Conservation (phyloP, 805 yeast species). For the Kuraishia borneana region DNA sequence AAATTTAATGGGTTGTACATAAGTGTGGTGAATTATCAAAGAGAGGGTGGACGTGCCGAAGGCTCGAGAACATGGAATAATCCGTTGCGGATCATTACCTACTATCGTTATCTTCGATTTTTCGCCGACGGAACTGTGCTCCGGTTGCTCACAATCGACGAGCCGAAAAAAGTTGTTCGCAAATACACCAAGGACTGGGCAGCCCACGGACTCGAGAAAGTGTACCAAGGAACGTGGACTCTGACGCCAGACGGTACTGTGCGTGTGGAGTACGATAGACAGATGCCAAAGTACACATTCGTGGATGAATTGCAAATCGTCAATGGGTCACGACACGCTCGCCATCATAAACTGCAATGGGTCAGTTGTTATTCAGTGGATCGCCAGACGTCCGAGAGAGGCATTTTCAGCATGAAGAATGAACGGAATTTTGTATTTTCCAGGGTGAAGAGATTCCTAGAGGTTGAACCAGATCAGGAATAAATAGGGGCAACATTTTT, state of each 20-base stretch:
- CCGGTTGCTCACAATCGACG: conserved; percentile 57
- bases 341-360: conserved; percentile 71
- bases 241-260: conserved; percentile 44
- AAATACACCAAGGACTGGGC: conserved; percentile 25
- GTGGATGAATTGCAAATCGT: conserved; percentile 51
- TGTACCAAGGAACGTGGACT: conserved; percentile 45
- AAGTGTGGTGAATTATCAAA: conserved; percentile 70
- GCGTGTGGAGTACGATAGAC: conserved; percentile 40
- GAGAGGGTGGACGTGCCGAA: conserved; percentile 70
- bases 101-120: conserved; percentile 77
- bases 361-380: conserved; percentile 44
- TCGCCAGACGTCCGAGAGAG: conserved; percentile 41
- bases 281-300: conserved; percentile 50
- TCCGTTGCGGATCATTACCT: conserved; percentile 78
- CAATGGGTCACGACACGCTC: conserved; percentile 43
- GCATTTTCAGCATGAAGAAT: conserved; percentile 46
- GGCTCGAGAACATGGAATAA: conserved; percentile 55
- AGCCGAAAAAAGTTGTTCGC: conserved; percentile 61
- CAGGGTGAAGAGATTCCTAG: conserved; percentile 46
- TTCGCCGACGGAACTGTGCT: conserved; percentile 68
- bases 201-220: conserved; percentile 19
- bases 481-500: no score
- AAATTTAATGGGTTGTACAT: conserved; percentile 80
- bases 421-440: conserved; percentile 77
- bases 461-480: not conserved